A percentile compares a stretch with the other conserved stretches of the same genome.
phyloP scores from a whole-genome alignment of 225 moss, liverwort and hornwort genomes.

The Pseudoscleropodium purum region DNA sequence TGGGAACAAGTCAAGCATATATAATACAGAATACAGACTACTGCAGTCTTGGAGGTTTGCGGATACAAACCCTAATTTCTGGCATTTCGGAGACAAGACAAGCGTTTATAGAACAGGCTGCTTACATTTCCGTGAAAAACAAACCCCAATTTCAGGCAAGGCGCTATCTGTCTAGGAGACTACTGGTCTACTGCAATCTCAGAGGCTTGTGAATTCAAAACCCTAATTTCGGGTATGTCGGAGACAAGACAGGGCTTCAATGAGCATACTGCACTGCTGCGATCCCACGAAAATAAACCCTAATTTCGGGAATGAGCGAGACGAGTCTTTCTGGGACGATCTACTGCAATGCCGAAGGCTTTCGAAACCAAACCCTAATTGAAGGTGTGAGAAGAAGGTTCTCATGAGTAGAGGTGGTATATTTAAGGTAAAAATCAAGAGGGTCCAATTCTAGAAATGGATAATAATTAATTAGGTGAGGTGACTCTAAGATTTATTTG shows the following conservation, averaged over 20 bases:
- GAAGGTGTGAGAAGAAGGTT: background rate
- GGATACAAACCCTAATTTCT: background rate
- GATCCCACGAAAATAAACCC: background rate
- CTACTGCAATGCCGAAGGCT: background rate
- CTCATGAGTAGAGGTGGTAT: fast-evolving
- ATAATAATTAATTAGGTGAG: background rate
- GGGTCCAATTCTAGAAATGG: fast-evolving
- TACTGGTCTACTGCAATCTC: background rate
- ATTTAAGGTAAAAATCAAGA: background rate
- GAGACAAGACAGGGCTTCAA: background rate
- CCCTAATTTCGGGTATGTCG: background rate
- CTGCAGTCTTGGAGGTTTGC: background rate
- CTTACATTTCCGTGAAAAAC: background rate
- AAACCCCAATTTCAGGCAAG: background rate
- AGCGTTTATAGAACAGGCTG: background rate
- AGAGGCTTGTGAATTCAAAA: background rate
- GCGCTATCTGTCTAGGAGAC: background rate
- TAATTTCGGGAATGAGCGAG: background rate
- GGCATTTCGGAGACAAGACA: background rate
- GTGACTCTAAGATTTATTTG: background rate
- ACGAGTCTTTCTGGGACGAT: background rate
- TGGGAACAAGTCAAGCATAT: background rate
- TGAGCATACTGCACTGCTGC: no score
- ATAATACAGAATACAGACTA: no score
- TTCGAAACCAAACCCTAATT: background rate